Conservation (phyloP, 257 asterid genomes). For the Solanum commersonii region DNA sequence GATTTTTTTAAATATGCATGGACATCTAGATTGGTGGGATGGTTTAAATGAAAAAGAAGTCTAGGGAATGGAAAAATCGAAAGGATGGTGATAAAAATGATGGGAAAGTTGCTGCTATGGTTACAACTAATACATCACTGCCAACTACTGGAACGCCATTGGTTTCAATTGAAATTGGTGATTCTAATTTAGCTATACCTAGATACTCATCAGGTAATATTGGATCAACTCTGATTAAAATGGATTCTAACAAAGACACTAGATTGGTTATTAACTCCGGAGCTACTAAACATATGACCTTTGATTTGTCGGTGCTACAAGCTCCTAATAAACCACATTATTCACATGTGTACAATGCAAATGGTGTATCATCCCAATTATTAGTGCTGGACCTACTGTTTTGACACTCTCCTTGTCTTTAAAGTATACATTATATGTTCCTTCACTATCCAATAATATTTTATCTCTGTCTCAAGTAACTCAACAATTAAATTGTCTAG, state of each 20-base stretch:
- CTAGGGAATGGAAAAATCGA: no score
- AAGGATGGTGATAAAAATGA: no score
- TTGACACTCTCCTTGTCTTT: not conserved
- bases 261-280: not conserved
- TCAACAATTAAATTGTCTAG: not conserved
- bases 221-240: not conserved
- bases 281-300: not conserved
- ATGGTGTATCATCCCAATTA: not conserved
- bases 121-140: no score
- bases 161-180: not conserved
- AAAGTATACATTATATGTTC: not conserved
- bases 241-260: not conserved
- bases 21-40: not conserved
- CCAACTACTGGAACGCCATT: not conserved
- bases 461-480: not conserved
- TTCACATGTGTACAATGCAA: not conserved
- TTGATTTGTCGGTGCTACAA: not conserved
- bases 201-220: not conserved
- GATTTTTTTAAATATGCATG: not conserved
- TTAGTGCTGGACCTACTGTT: not conserved
- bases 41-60: no score
- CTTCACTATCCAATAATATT: not conserved
- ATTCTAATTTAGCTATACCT: not conserved
- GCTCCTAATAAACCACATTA: not conserved
- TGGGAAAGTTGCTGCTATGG: no score